Base-by-base conservation (phyloP, 2,329 filamentous ascomycete genomes). In the Raffaelea albimanens region DNA sequence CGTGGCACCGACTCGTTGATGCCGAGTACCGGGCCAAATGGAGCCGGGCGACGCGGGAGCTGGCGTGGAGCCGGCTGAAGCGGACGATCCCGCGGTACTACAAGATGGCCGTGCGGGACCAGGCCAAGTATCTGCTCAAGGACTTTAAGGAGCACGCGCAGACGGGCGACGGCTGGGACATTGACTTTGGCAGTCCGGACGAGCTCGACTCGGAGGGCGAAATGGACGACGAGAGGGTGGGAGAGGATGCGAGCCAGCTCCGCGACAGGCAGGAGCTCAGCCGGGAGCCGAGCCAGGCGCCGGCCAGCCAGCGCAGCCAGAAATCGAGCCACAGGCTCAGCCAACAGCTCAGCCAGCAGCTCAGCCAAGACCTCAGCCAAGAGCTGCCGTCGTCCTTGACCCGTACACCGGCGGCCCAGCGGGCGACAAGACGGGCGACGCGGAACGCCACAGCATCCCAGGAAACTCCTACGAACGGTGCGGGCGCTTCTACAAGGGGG, bases 1-100 rank as follows among this genome's bases (percentile, higher is more conserved):
- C 67, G 0, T 80, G 76, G 76, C 54, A 58, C 33, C 62, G 58
- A 21, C 57, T 78, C 13, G 51, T 46, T 14, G 49, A 52, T 36
- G 21, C 13, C 10, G 25, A 31, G 1, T 56, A 43, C 34, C 52
- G 54, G 31, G 39, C 42, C 23, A 41, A 22, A 14, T 55, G 51
- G 53, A 40, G 21, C 11, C 51, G 51, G 2, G 44, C 49, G n/a
- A 44, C 54, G 3, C 52, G 55, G 29, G 50, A 54, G 34, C 25
- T 57, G 18, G 38, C 53, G 23, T 57, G 55, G 55, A 49, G 48
- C 39, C 53, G 54, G n/a, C 46, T 57, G 40, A 53, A 52, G 45
- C 51, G 48, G 22, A 45, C 49, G 7, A 47, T 57, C 13, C 49
- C 52, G 20, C 39, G 48, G 25, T 48, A 54, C 46, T 33, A 49